These are phyloP conservation scores for Populus davidiana DNA, from an alignment of 345 rosid genomes.

Conservation along the genomic window DNA sequence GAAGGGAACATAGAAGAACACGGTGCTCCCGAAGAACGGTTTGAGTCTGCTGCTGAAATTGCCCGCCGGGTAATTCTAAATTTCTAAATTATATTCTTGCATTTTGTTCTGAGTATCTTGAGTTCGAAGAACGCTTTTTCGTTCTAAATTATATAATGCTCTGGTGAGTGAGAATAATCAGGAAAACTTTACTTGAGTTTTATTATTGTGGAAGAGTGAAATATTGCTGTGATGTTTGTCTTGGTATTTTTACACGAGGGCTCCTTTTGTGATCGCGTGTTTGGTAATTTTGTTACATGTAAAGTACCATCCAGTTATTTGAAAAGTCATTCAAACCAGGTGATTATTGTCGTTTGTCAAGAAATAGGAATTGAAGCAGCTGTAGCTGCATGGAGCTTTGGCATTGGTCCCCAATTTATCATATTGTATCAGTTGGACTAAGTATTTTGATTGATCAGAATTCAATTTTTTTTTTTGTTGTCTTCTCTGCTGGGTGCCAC, in stretches of 20 bases:
- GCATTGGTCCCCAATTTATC: background rate
- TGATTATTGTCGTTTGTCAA: background rate
- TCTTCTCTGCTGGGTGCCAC: background rate
- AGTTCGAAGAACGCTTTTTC: background rate
- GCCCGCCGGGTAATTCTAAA: conserved; percentile 54
- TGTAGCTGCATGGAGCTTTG: background rate
- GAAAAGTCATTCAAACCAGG: background rate
- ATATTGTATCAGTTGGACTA: background rate
- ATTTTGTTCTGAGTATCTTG: background rate
- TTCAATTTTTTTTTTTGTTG: background rate
- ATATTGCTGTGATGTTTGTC: background rate
- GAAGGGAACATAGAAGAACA: conserved; percentile 46
- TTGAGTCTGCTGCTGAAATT: conserved; percentile 60
- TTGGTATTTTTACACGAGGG: background rate
- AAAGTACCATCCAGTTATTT: background rate
- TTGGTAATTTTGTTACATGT: background rate
- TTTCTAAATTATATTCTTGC: background rate
- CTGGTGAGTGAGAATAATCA: background rate
- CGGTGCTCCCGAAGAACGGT: conserved; percentile 47
- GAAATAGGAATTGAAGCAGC: background rate
- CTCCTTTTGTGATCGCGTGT: background rate
- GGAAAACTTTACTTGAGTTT: conserved; percentile 7
- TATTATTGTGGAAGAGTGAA: background rate
- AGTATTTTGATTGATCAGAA: background rate
- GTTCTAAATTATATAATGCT: background rate